These are phyloP conservation scores for Citrus unshiu DNA, from an alignment of 345 rosid genomes.

Conservation along the genomic window DNA sequence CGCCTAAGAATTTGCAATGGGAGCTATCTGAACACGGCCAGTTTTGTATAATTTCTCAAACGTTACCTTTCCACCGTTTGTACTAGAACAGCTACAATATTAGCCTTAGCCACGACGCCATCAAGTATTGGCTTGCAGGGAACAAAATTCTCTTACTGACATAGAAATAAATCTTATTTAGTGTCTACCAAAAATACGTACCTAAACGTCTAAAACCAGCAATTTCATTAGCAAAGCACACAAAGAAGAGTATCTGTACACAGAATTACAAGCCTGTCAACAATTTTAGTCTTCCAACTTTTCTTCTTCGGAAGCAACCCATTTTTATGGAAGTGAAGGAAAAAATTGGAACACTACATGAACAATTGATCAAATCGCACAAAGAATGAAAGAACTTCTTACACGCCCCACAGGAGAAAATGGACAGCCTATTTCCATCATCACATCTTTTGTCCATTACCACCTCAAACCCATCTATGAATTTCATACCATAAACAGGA, in stretches of 20 bases:
- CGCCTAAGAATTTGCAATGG: not conserved
- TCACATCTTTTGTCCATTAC: conserved; percentile 1
- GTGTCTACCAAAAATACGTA: not conserved
- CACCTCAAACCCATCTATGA: conserved; percentile 9
- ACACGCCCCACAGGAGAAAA: not conserved
- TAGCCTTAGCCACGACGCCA: not conserved
- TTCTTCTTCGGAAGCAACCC: not conserved
- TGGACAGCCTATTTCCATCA: conserved; percentile 11
- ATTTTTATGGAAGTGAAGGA: not conserved
- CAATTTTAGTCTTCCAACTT: conserved; percentile 11
- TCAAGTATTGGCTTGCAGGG: not conserved
- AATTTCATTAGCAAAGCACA: conserved; percentile 15
- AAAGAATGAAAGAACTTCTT: conserved; percentile 11
- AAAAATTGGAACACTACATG: not conserved
- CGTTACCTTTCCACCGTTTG: too few relatives aligned
- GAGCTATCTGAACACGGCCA: not conserved
- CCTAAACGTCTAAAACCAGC: not conserved
- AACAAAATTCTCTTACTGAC: not conserved
- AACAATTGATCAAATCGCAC: not conserved
- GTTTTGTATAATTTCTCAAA: too few relatives aligned
- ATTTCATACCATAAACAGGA: not conserved
- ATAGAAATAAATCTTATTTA: not conserved
- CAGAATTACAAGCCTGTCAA: conserved; percentile 12
- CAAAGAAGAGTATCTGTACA: conserved; percentile 22
- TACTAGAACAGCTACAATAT: too few relatives aligned